Conservation (phyloP, 306 rosid species). For the Crataegus laevigata region DNA sequence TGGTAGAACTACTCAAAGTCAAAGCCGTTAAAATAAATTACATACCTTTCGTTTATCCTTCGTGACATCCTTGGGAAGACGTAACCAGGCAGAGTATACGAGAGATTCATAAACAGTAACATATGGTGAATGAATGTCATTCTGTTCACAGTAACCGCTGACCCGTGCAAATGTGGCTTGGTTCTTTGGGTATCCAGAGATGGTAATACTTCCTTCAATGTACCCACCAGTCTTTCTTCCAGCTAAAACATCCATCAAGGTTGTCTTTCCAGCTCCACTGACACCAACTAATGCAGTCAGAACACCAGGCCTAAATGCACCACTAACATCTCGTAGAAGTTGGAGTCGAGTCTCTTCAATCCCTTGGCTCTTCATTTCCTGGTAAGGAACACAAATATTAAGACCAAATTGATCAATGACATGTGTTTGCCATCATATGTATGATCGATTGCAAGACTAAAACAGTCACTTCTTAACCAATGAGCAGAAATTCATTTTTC, state of each 20-base stretch:
- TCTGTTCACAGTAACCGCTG: constrained; percentile 81
- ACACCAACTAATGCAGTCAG: constrained; percentile 36
- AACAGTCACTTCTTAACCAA: not conserved
- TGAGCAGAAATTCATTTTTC: not conserved
- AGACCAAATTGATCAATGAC: not conserved
- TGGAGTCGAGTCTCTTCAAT: constrained; percentile 21
- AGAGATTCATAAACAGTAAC: constrained; percentile 65
- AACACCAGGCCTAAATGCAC: constrained; percentile 34
- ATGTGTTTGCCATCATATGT: not conserved
- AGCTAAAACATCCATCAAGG: constrained; percentile 36
- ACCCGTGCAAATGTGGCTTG: constrained; percentile 75
- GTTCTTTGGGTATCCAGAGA: constrained; percentile 47
- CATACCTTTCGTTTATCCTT: constrained; percentile 39
- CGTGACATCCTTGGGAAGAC: constrained; percentile 58
- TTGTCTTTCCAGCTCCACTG: constrained; percentile 42
- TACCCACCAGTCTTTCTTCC: constrained; percentile 42
- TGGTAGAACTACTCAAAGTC: not conserved
- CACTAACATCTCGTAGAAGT: constrained; percentile 19
- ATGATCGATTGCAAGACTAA: not conserved
- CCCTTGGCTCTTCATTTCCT: constrained; percentile 27
- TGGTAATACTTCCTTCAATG: constrained; percentile 28
- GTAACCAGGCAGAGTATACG: constrained; percentile 67
- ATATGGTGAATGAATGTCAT: constrained; percentile 79
- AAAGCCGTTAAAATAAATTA: not conserved
- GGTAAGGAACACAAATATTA: not conserved